Evolutionary conservation across 306 rosid species (phyloP).

Genomic region (Cotoneaster glaucophyllus): DNA sequence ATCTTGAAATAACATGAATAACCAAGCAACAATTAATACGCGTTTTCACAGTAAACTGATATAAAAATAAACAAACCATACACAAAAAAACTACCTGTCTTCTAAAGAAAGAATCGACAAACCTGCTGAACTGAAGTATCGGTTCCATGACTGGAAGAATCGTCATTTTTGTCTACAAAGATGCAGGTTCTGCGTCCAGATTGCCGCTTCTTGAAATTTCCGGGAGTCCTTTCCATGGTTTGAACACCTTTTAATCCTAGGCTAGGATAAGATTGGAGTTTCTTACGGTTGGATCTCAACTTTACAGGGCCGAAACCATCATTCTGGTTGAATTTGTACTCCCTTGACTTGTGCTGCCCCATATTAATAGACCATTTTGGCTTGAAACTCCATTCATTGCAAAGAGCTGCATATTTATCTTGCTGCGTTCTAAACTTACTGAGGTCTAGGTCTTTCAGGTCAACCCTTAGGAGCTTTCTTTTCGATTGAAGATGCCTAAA

Average conservation of each 20-base stretch:
- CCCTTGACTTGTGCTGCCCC: conserved; percentile 21
- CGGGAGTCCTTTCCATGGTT: conserved; percentile 8
- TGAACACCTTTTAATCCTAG: conserved; percentile 13
- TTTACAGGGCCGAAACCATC: conserved; percentile 23
- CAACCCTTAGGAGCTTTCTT: conserved; percentile 14
- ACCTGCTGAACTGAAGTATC: conserved; percentile 55
- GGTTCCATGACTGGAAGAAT: conserved; percentile 26
- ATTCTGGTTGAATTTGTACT: conserved; percentile 19
- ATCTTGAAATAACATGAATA: background rate
- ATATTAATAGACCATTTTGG: conserved; percentile 19
- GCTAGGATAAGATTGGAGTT: conserved; percentile 23
- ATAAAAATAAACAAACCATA: background rate
- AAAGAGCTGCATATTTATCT: conserved; percentile 37
- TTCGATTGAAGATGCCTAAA: background rate
- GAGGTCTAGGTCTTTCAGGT: conserved; percentile 21
- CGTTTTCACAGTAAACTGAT: background rate
- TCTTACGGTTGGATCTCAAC: conserved; percentile 27
- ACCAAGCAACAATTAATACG: background rate
- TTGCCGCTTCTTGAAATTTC: conserved; percentile 12
- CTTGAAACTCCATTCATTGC: conserved; percentile 45
- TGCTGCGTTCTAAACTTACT: conserved; percentile 10
- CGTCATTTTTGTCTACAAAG: conserved; percentile 9
- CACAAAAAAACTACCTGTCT: background rate
- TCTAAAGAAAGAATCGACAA: conserved; percentile 1
- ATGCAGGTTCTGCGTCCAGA: conserved; percentile 20